Evolutionary conservation across 2,329 filamentous ascomycete genomes (phyloP).

Genomic region (Leptographium radiaticola): DNA sequence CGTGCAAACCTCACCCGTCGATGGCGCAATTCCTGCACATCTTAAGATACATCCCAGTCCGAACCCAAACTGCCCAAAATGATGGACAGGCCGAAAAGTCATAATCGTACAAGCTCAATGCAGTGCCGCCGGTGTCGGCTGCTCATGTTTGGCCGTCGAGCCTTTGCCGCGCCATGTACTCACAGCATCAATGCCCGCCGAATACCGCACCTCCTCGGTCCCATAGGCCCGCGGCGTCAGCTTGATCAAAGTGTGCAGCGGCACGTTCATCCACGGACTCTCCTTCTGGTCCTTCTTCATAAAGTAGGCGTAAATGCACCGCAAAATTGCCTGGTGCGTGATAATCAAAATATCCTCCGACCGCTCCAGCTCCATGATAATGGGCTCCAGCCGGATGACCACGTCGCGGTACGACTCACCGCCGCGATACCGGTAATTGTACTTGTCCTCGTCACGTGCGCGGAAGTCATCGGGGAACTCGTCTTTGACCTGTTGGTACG

Average conservation of each 20-base stretch:
- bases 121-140: slow-evolving; percentile 27
- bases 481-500: slow-evolving; percentile 88
- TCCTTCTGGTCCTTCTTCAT: slow-evolving; percentile 91
- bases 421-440: slow-evolving; percentile 97
- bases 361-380: slow-evolving; percentile 98
- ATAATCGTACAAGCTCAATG: slow-evolving; percentile 6
- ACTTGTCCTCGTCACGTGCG: slow-evolving; percentile 94
- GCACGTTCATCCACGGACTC: slow-evolving; percentile 97
- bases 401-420: slow-evolving; percentile 94
- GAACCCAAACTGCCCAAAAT: not conserved
- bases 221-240: slow-evolving; percentile 89
- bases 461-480: slow-evolving; percentile 88
- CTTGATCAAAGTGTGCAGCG: slow-evolving; percentile 91
- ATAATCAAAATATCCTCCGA: slow-evolving; percentile 96
- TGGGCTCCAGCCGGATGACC: slow-evolving; percentile 92
- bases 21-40: not conserved
- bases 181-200: slow-evolving; percentile 87
- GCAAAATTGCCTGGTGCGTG: slow-evolving; percentile 89
- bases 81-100: not conserved
- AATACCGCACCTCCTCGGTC: slow-evolving; percentile 77
- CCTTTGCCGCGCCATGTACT: slow-evolving; percentile 95
- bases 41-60: not conserved
- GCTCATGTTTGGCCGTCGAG: slow-evolving; percentile 77
- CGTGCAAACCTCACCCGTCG: not conserved
- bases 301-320: slow-evolving; percentile 98